Percentiles rank a stretch among this genome's conserved stretches.
Conservation (phyloP, 1,284 basidiomycete species). For the Rugosomyces carneus region DNA sequence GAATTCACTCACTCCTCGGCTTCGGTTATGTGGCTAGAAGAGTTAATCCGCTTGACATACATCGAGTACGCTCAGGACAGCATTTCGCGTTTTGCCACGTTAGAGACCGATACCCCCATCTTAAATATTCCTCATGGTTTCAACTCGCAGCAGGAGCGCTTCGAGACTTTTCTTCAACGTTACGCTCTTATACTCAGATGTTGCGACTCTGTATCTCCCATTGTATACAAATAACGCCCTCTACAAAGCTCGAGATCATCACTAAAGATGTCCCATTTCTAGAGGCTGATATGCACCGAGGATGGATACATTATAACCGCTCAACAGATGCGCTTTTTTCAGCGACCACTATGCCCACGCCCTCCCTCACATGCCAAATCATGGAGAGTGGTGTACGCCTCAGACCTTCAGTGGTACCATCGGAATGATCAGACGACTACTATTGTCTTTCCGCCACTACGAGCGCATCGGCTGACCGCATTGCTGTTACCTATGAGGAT, state of each 20-base stretch:
- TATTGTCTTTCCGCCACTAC: no score
- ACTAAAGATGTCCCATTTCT: not conserved
- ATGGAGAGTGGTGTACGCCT: constrained; percentile 3
- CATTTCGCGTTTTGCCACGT: not conserved
- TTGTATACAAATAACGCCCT: not conserved
- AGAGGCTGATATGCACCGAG: not conserved
- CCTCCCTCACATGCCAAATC: constrained; percentile 1
- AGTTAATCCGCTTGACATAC: not conserved
- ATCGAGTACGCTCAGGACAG: constrained; percentile 1
- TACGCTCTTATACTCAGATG: constrained; percentile 4
- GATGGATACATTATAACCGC: constrained; percentile 8
- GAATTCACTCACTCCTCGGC: constrained; percentile 1
- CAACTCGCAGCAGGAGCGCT: no score
- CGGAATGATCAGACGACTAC: no score
- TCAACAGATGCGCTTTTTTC: constrained; percentile 8
- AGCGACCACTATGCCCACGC: not conserved
- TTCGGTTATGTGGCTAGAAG: constrained; percentile 6
- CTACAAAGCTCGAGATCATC: no score
- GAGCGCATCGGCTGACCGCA: no score
- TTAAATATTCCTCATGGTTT: no score
- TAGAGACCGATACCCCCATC: not conserved
- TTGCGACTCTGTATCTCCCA: constrained; percentile 4
- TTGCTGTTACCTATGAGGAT: no score
- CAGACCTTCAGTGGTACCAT: no score
- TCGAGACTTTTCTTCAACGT: not conserved